Percentiles rank a stretch among this genome's conserved stretches.
These are phyloP conservation scores for Tetrapisispora phaffii DNA, from an alignment of 805 yeast species.

Conservation along the genomic window DNA sequence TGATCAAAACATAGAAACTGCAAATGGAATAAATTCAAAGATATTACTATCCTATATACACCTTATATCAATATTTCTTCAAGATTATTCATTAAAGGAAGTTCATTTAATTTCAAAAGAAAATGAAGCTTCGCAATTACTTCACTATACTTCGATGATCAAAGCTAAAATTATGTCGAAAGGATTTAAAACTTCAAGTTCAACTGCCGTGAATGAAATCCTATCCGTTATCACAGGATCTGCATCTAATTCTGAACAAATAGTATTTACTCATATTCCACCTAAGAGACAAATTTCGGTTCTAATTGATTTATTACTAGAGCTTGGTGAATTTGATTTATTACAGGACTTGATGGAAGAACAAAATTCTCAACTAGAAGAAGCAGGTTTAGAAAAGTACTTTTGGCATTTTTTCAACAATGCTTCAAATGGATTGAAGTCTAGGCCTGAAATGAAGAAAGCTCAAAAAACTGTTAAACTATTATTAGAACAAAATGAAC, in stretches of 20 bases:
- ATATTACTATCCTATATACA: constrained; percentile 11
- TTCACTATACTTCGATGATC: constrained; percentile 17
- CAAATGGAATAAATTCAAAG: constrained; percentile 5
- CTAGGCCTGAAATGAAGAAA: constrained; percentile 33
- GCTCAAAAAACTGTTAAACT: constrained; percentile 26
- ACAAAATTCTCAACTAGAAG: constrained; percentile 8
- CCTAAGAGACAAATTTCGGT: constrained; percentile 9
- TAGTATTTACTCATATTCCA: constrained; percentile 13
- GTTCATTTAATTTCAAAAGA: constrained; percentile 15
- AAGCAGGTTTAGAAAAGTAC: constrained; percentile 18
- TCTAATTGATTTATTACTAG: constrained; percentile 23
- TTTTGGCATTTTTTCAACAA: constrained; percentile 37
- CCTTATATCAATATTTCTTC: constrained; percentile 9
- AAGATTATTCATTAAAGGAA: constrained; percentile 13
- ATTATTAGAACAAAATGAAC: constrained; percentile 4
- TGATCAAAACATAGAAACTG: constrained; percentile 5
- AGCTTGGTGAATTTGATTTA: constrained; percentile 22
- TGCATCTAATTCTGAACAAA: neutral
- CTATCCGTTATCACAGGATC: neutral
- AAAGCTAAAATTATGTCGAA: neutral
- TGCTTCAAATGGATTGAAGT: constrained; percentile 34
- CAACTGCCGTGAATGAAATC: neutral
- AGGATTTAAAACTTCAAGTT: neutral
- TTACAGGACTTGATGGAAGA: constrained; percentile 12
- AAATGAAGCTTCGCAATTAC: constrained; percentile 16